Conservation (phyloP, 2,329 filamentous ascomycete species). For the Pseudonectria foliicola region DNA sequence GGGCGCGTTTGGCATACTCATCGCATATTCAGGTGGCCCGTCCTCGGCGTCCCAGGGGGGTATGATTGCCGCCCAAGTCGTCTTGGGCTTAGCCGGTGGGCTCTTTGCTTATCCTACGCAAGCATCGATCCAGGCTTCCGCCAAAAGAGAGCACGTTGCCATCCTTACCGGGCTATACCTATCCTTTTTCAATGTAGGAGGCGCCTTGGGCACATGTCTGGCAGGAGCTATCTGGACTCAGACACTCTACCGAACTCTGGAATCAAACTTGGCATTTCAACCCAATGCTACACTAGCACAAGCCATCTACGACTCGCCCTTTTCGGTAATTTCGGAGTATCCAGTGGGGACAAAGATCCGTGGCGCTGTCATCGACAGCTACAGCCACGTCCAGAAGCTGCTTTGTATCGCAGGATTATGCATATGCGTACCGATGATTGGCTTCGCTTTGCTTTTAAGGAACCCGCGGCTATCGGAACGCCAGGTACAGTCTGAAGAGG, state of each 20-base stretch:
- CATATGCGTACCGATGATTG: conserved; percentile 40
- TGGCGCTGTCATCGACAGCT: conserved; percentile 36
- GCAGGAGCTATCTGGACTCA: conserved; percentile 37
- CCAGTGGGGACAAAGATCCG: conserved; percentile 38
- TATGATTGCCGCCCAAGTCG: conserved; percentile 47
- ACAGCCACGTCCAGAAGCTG: conserved; percentile 36
- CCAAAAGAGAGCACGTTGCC: conserved; percentile 30
- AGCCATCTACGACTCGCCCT: conserved; percentile 31
- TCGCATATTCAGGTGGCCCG: conserved; percentile 45
- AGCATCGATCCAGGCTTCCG: conserved; percentile 33
- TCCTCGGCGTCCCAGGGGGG: conserved; percentile 36
- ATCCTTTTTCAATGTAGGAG: conserved; percentile 35
- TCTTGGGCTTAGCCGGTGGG: conserved; percentile 52
- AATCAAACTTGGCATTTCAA: conserved; percentile 27
- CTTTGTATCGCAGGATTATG: conserved; percentile 39
- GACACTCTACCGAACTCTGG: conserved; percentile 27
- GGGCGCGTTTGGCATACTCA: conserved; percentile 49
- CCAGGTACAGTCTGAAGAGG: conserved; percentile 14
- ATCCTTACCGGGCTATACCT: conserved; percentile 33
- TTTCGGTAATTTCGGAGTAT: conserved; percentile 25
- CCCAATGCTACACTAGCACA: conserved; percentile 28
- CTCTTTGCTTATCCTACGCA: conserved; percentile 42
- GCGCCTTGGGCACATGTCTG: conserved; percentile 33
- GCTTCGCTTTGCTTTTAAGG: conserved; percentile 34
- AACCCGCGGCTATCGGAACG: conserved; percentile 38